Evolutionary conservation across 352 stramenopile species (phyloP), one percentile per base, ranked within the genome.

Genomic region (Phytophthora sojae): DNA sequence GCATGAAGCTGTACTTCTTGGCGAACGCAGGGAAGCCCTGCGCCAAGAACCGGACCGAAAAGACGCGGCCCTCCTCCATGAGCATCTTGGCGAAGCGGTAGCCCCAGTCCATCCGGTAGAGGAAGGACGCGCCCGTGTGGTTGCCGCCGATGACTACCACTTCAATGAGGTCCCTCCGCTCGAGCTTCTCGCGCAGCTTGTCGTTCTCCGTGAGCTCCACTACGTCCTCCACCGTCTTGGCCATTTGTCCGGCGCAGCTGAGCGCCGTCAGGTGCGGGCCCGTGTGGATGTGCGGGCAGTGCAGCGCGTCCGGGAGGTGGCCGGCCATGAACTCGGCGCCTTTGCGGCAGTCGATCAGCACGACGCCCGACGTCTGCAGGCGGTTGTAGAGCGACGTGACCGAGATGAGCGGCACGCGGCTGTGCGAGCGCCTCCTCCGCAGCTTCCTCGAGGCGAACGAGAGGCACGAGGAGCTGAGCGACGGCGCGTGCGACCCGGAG

Each of bases 1-100:
- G 57, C 69, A 93, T 79, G 55, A 95, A 94, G 49, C 72, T 75
- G 73, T 95, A 95, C 58, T 91, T 91, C 58, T 80, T 74, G 4
- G 75, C 73, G 59, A 95, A 95, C 3, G 75, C 71, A 17, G 77
- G 74, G 67, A 92, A 92, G 30, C 86, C 86, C 21, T 89, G 79
- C 5, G 75, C 77, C 12, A 95, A 67, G 69, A 93, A 95, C 49
- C 76, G 74, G 30, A 95, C 88, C 0, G 86, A 92, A 58, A 86
- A 92, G 32, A 94, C 86, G 19, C 85, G 80, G 12, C 83, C 85
- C 57, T 95, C 88, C 0, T 73, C 66, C 25, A 90, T 63, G 14
- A 95, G 65, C 72, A 93, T 80, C 37, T 77, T 82, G 17, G 86
- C 85, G 39, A 95, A 80, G 21, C 79, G 77, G 71, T 89, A 93